A percentile compares a stretch with the other conserved stretches of the same genome.
Conservation (phyloP, 1,284 basidiomycete genomes). For the Sparassis latifolia region DNA sequence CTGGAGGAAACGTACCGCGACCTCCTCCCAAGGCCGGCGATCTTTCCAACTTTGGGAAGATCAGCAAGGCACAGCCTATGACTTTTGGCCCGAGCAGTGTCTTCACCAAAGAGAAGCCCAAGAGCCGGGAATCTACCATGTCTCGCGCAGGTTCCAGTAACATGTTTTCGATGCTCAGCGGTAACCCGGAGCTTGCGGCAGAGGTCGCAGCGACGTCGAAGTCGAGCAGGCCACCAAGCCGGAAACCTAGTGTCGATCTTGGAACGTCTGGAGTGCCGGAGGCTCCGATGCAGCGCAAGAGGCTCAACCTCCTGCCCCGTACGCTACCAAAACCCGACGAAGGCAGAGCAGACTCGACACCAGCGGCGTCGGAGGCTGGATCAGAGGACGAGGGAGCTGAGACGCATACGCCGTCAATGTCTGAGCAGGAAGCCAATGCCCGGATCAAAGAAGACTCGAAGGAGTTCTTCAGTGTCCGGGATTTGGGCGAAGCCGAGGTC, state of each 20-base stretch:
- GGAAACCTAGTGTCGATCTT: conserved; percentile 46
- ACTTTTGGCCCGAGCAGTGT: conserved; percentile 76
- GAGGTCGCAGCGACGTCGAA: conserved; percentile 44
- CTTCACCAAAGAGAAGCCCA: conserved; percentile 48
- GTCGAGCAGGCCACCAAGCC: conserved; percentile 40
- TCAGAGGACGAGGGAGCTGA: conserved; percentile 49
- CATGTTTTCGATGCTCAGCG: conserved; percentile 83
- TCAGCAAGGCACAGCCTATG: conserved; percentile 55
- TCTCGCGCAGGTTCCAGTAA: conserved; percentile 78
- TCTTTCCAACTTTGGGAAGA: conserved; percentile 79
- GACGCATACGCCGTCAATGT: conserved; percentile 41
- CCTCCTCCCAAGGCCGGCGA: conserved; percentile 78
- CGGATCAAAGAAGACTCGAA: conserved; percentile 79
- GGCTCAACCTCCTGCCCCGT: conserved; percentile 63
- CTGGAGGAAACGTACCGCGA: conserved; percentile 49
- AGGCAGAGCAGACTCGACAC: conserved; percentile 39
- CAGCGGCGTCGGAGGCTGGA: conserved; percentile 33
- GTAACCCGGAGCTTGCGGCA: conserved; percentile 43
- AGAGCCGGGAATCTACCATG: conserved; percentile 52
- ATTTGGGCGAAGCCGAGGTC: conserved; percentile 80
- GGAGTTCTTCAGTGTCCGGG: conserved; percentile 72
- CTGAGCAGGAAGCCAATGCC: conserved; percentile 65
- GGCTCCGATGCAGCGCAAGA: conserved; percentile 56
- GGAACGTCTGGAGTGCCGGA: conserved; percentile 28
- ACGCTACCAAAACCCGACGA: conserved; percentile 42